These are phyloP conservation scores for Thalassiosira mediterranea DNA, from an alignment of 352 stramenopile species.

Conservation along the genomic window DNA sequence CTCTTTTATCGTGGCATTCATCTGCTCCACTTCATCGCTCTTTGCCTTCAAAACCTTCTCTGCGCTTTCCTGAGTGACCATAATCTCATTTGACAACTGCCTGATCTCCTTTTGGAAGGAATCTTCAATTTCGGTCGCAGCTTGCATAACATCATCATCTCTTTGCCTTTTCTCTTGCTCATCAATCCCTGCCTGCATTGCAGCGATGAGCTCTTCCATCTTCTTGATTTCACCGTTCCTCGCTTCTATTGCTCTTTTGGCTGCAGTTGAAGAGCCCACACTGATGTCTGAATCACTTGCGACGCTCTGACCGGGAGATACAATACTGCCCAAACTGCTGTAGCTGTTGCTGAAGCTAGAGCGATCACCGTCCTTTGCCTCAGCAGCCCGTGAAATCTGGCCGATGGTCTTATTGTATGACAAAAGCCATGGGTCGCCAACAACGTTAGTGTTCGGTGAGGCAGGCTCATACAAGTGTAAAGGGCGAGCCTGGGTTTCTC, in stretches of 20 bases:
- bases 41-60: constrained; percentile 14
- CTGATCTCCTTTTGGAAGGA: constrained; percentile 32
- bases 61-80: constrained; percentile 29
- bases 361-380: background rate
- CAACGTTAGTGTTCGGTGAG: too few species aligned
- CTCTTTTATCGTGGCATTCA: constrained; percentile 18
- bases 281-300: too few species aligned
- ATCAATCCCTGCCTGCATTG: constrained; percentile 22
- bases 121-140: constrained; percentile 28
- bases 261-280: background rate
- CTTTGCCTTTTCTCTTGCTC: constrained; percentile 17
- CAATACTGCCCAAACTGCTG: background rate
- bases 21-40: constrained; percentile 13
- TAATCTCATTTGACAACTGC: constrained; percentile 28
- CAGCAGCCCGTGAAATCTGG: background rate
- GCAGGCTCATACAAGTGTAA: too few species aligned
- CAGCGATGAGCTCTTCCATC: constrained; percentile 24
- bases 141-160: constrained; percentile 34
- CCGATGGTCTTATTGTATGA: background rate
- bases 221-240: constrained; percentile 29
- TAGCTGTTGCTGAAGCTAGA: background rate
- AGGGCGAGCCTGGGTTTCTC: too few species aligned
- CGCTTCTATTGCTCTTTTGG: constrained; percentile 28
- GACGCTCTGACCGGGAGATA: background rate
- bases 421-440: background rate